Conservation (phyloP, 805 yeast species). For the Candida yuanshanica region DNA sequence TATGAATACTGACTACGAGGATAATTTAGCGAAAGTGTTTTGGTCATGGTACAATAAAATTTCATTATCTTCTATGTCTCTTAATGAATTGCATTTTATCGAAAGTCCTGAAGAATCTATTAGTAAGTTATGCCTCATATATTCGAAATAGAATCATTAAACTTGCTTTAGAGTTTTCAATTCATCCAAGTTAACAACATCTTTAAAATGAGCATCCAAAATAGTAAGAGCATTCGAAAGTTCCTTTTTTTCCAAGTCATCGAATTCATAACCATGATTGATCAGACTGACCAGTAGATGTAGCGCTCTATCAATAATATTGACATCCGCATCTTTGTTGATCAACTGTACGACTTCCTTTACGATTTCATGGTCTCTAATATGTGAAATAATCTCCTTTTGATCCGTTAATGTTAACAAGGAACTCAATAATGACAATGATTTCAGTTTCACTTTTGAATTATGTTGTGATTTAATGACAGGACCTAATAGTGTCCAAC, state of each 20-base stretch:
- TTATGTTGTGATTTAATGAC: conserved; percentile 14
- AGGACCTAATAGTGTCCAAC: conserved; percentile 52
- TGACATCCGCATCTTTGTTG: conserved; percentile 30
- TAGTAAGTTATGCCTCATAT: background rate
- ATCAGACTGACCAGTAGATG: conserved; percentile 44
- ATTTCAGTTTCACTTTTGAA: conserved; percentile 45
- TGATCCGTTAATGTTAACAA: conserved; percentile 43
- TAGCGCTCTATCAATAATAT: conserved; percentile 52
- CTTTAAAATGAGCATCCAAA: conserved; percentile 36
- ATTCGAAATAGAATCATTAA: background rate
- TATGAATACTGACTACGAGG: too few relatives aligned
- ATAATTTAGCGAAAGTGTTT: too few relatives aligned
- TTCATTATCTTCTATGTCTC: background rate
- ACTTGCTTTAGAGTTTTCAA: conserved; percentile 44
- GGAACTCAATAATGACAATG: conserved; percentile 54
- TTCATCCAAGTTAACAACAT: conserved; percentile 51
- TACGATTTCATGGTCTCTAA: conserved; percentile 28
- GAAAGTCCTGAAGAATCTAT: background rate
- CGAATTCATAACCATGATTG: conserved; percentile 39
- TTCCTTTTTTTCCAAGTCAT: conserved; percentile 33
- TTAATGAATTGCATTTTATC: background rate
- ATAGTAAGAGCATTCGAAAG: conserved; percentile 33
- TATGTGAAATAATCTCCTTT: conserved; percentile 32
- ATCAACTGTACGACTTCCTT: conserved; percentile 23
- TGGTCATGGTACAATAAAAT: too few relatives aligned